These are phyloP conservation scores for Boletellus ananiceps DNA, from an alignment of 768 basidiomycete species.

Conservation along the genomic window DNA sequence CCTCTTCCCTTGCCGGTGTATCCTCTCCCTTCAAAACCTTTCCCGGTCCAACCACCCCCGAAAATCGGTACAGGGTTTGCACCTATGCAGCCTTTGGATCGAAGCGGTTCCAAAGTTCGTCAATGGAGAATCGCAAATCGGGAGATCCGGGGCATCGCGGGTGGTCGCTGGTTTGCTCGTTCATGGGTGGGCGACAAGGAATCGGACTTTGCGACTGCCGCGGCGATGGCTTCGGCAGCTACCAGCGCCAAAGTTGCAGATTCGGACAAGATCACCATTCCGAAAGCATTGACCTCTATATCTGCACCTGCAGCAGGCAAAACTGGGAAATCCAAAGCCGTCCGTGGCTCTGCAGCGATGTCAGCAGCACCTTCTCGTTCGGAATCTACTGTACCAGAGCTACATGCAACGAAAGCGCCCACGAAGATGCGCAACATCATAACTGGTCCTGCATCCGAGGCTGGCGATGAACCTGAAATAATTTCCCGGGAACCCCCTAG, in stretches of 20 bases:
- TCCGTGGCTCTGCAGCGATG: slow-evolving; percentile 35
- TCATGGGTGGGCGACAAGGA: slow-evolving; percentile 87
- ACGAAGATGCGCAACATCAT: slow-evolving; percentile 68
- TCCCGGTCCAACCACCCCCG: slow-evolving; percentile 72
- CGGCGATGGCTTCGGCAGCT: slow-evolving; percentile 25
- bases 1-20: slow-evolving; percentile 59
- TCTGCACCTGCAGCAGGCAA: slow-evolving; percentile 45
- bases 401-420: slow-evolving; percentile 43
- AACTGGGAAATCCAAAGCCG: slow-evolving; percentile 38
- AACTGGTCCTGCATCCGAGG: slow-evolving; percentile 47
- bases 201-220: slow-evolving; percentile 51
- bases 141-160: slow-evolving; percentile 78
- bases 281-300: slow-evolving; percentile 42
- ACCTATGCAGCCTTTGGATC: slow-evolving; percentile 62
- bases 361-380: slow-evolving; percentile 56
- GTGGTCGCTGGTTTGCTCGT: slow-evolving; percentile 74
- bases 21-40: slow-evolving; percentile 77
- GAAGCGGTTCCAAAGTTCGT: slow-evolving; percentile 54
- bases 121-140: slow-evolving; percentile 72
- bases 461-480: slow-evolving; percentile 44
- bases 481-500: slow-evolving; percentile 16
- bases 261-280: slow-evolving; percentile 23
- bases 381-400: slow-evolving; percentile 48
- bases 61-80: slow-evolving; percentile 76
- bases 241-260: slow-evolving; percentile 28